Evolutionary conservation across 2,329 filamentous ascomycete species (phyloP), one percentile per base, ranked within the genome.

Genomic region (Daldinia sp.): DNA sequence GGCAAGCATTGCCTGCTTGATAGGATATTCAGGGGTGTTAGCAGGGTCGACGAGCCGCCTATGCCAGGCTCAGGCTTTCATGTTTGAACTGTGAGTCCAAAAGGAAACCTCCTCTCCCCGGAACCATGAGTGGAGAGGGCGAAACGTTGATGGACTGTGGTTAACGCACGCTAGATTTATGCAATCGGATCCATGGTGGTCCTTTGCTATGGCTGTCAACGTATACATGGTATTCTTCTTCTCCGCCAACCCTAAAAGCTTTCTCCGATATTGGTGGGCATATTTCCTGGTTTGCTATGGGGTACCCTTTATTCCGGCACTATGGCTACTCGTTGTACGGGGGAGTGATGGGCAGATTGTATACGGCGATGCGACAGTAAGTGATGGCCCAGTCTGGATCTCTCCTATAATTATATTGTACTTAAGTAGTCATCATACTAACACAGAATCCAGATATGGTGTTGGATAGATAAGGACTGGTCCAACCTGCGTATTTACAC

Each of bases 181-280:
- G 85, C 88, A 90, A 68, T 90, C 89, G 4, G 90, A 92, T 76
- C 87, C 89, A 0, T 84, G 90, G 78, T 93, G 89, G 90, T 91
- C 90, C 0, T 85, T 93, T 55, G 90, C 90, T 66, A 94, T 95
- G 91, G 90, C 91, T 2, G 82, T 90, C 72, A 95, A 94, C 71
- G 91, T 94, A 64, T 91, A 90, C 70, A 82, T 94, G 52, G 85
- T 87, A 61, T 87, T 87, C 73, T 87, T 87, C 76, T 83, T 83
- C 68, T 80, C 83, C n/a, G 81, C 82, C 48, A 85, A 81, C 47
- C 84, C 85, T 0, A 89, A 88, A 6, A 88, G 90, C 52, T 93
- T 93, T 71, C 83, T 85, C n/a, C 84, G 84, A 47, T 90, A 90
- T 74, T 85, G 89, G 71, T 91, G 89, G 83, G 82, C 87, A 49